phyloP scores from a whole-genome alignment of 1,139 yeast genomes.

The Starmera stellimalicola region DNA sequence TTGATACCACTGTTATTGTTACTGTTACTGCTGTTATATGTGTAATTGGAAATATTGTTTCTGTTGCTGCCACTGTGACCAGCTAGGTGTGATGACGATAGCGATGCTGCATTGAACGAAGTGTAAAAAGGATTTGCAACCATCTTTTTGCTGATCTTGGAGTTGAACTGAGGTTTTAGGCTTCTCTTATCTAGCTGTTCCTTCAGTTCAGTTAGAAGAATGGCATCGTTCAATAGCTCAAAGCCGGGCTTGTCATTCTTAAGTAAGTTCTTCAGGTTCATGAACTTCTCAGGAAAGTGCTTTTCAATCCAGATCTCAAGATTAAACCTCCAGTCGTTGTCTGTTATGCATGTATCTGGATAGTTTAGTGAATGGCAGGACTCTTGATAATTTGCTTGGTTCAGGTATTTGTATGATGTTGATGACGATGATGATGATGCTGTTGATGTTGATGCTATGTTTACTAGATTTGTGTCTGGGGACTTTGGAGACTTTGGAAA shows the following conservation, averaged over 20 bases:
- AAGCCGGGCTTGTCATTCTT: constrained; percentile 20
- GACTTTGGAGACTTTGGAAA: background rate
- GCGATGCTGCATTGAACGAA: background rate
- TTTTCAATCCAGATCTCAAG: constrained; percentile 21
- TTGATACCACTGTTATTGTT: too few species aligned
- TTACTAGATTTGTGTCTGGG: constrained; percentile 5
- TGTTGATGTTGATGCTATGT: background rate
- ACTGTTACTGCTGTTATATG: too few species aligned
- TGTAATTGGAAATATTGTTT: too few species aligned
- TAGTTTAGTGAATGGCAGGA: constrained; percentile 14
- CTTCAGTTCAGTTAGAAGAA: constrained; percentile 16
- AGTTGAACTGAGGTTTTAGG: constrained; percentile 18
- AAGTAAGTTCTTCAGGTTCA: constrained; percentile 19
- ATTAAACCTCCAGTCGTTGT: constrained; percentile 21
- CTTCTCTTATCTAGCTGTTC: constrained; percentile 14
- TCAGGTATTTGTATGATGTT: background rate
- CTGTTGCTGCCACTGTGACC: too few species aligned
- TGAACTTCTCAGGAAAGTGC: constrained; percentile 22
- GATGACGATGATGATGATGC: background rate
- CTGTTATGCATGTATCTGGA: constrained; percentile 20
- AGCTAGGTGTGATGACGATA: too few species aligned
- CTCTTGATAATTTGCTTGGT: background rate
- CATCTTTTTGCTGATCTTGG: constrained; percentile 24
- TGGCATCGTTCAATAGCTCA: constrained; percentile 20
- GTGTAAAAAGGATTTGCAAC: constrained; percentile 5